phyloP scores from a whole-genome alignment of 2,329 filamentous ascomycete genomes.

The Thelonectria rubi region DNA sequence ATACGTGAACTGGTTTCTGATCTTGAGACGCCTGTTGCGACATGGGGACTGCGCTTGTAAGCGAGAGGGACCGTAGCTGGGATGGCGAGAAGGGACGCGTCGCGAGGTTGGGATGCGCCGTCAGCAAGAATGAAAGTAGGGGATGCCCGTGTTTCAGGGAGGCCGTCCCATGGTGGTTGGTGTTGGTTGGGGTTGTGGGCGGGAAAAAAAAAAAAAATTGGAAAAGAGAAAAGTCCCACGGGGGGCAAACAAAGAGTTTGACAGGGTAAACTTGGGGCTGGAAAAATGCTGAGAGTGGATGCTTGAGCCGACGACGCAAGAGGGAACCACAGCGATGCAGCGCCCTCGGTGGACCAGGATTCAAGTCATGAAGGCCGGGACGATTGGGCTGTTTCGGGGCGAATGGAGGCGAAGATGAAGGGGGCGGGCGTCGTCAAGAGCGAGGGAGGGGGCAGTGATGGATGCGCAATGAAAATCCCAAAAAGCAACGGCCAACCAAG shows the following conservation, averaged over 20 bases:
- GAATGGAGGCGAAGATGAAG: conserved; percentile 28
- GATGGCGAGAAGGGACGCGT: conserved; percentile 31
- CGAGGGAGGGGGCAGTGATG: conserved; percentile 15
- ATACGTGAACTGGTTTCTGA: conserved; percentile 23
- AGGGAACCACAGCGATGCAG: conserved; percentile 10
- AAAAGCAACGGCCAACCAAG: conserved; percentile 38
- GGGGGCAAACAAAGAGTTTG: conserved; percentile 40
- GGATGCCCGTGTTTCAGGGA: conserved; percentile 43
- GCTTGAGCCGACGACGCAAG: conserved; percentile 29
- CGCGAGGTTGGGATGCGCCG: conserved; percentile 26
- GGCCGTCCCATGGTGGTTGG: conserved; percentile 34
- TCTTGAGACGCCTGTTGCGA: conserved; percentile 38
- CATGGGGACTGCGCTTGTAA: conserved; percentile 17
- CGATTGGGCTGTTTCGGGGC: conserved; percentile 28
- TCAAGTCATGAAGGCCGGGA: conserved; percentile 24
- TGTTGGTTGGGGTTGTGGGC: conserved; percentile 27
- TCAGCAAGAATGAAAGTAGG: conserved; percentile 37
- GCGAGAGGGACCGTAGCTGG: conserved; percentile 10
- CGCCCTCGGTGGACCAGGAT: conserved; percentile 28
- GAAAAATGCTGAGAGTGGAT: conserved; percentile 35
- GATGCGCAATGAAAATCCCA: conserved; percentile 24
- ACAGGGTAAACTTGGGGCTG: conserved; percentile 36
- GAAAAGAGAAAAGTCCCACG: conserved; percentile 31
- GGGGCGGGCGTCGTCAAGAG: conserved; percentile 26
- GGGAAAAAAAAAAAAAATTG: conserved; percentile 1